Evolutionary conservation across 2,329 filamentous ascomycete species (phyloP).

Genomic region (Aureobasidium subglaciale): DNA sequence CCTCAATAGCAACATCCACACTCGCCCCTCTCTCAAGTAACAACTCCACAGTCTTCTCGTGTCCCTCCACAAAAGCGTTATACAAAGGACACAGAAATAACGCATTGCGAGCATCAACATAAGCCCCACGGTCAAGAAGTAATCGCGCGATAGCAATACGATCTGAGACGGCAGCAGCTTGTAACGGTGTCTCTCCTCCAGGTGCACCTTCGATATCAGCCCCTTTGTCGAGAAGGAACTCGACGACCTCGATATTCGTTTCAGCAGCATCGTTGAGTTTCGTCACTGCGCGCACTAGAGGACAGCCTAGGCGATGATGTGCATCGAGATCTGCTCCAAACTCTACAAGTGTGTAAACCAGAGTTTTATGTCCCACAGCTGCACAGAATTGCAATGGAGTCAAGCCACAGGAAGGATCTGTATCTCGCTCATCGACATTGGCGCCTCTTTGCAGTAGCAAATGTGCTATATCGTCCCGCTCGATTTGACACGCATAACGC

Average conservation of each 20-base stretch:
- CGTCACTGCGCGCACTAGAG: not conserved
- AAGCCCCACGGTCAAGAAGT: not conserved
- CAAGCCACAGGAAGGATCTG: not conserved
- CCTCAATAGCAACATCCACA: not conserved
- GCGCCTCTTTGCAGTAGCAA: not conserved
- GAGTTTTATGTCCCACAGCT: not conserved
- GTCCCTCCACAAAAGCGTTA: not conserved
- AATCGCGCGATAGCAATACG: not conserved
- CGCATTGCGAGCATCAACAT: too few species aligned
- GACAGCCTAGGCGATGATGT: not conserved
- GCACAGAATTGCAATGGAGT: not conserved
- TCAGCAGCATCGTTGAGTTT: too few species aligned
- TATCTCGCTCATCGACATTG: not conserved
- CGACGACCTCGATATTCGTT: not conserved
- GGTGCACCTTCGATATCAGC: not conserved
- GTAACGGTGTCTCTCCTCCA: not conserved
- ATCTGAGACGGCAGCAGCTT: not conserved
- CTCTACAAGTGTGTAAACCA: not conserved
- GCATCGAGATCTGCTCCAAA: not conserved
- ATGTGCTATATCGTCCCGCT: not conserved
- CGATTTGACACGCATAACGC: not conserved
- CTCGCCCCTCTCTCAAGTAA: not conserved
- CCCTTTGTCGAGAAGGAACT: not conserved
- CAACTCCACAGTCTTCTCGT: not conserved
- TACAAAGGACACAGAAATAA: not conserved